Evolutionary conservation across 2,329 filamentous ascomycete species (phyloP).

Genomic region (Penicillium oxalicum): DNA sequence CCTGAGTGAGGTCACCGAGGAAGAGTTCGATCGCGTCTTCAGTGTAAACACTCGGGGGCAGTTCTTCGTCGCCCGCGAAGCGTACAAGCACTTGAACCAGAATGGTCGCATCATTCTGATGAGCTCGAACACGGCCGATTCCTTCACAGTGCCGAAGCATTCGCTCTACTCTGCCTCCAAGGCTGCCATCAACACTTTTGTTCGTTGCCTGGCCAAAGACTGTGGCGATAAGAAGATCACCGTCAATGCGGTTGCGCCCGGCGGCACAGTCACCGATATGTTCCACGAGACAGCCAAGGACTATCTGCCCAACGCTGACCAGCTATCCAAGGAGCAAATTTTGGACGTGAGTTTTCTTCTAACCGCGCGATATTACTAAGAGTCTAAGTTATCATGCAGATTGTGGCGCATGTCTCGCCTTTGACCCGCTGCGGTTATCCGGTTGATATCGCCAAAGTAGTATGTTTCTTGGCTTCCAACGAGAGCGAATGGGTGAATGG

Average conservation of each 20-base stretch:
- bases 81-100: slow-evolving; percentile 61
- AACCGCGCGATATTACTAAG: no score
- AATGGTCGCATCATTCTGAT: slow-evolving; percentile 70
- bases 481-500: slow-evolving; percentile 63
- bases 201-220: slow-evolving; percentile 67
- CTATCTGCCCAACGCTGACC: slow-evolving; percentile 50
- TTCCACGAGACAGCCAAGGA: slow-evolving; percentile 64
- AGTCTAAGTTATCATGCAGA: slow-evolving; percentile 28
- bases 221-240: slow-evolving; percentile 51
- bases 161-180: slow-evolving; percentile 69
- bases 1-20: slow-evolving; percentile 17
- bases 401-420: slow-evolving; percentile 53
- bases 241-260: slow-evolving; percentile 22
- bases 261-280: slow-evolving; percentile 52
- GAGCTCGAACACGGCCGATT: slow-evolving; percentile 60
- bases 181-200: slow-evolving; percentile 70
- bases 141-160: slow-evolving; percentile 62
- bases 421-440: slow-evolving; percentile 54
- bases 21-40: slow-evolving; percentile 49
- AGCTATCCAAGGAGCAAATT: slow-evolving; percentile 46
- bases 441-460: slow-evolving; percentile 54
- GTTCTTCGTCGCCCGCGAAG: slow-evolving; percentile 60
- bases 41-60: slow-evolving; percentile 57
- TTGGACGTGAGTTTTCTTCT: slow-evolving; percentile 12
- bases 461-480: slow-evolving; percentile 50